Conservation (phyloP, 305 asterid species). For the Euphrasia arctica region DNA sequence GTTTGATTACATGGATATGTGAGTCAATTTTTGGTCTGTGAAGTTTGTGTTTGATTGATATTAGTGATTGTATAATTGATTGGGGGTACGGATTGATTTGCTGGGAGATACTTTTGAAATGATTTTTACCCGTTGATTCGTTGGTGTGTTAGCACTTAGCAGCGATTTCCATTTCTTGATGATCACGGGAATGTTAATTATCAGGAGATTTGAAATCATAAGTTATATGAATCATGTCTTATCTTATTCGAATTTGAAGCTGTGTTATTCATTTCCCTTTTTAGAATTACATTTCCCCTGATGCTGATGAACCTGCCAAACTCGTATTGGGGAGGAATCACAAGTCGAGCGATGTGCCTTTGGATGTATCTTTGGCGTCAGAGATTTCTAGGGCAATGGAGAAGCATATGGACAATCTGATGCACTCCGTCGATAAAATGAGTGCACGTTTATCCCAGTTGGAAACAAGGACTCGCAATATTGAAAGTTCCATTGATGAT, state of each 20-base stretch:
- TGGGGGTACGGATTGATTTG: not conserved
- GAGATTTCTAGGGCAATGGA: conserved; percentile 83
- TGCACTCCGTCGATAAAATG: conserved; percentile 71
- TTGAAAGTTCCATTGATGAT: conserved; percentile 82
- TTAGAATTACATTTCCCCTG: conserved; percentile 41
- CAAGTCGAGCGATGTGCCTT: conserved; percentile 29
- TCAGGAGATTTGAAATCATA: not conserved
- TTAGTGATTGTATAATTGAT: not conserved
- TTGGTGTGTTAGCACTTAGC: too few species aligned
- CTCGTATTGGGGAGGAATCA: conserved; percentile 36
- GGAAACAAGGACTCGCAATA: conserved; percentile 70
- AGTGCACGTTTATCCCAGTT: conserved; percentile 79
- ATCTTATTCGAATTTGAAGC: conserved; percentile 1
- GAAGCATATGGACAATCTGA: conserved; percentile 70
- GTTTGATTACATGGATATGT: not conserved
- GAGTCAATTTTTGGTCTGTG: not conserved
- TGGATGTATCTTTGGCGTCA: conserved; percentile 47
- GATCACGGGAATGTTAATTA: not conserved
- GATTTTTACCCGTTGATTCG: not conserved
- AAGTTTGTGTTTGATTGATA: conserved; percentile 9
- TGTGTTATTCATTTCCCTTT: conserved; percentile 14
- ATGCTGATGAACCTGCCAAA: conserved; percentile 40
- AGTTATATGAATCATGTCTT: not conserved
- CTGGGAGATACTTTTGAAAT: too few species aligned
- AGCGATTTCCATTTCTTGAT: not conserved